phyloP scores from a whole-genome alignment of 2,329 filamentous ascomycete species.

The Trichoderma citrinoviride region DNA sequence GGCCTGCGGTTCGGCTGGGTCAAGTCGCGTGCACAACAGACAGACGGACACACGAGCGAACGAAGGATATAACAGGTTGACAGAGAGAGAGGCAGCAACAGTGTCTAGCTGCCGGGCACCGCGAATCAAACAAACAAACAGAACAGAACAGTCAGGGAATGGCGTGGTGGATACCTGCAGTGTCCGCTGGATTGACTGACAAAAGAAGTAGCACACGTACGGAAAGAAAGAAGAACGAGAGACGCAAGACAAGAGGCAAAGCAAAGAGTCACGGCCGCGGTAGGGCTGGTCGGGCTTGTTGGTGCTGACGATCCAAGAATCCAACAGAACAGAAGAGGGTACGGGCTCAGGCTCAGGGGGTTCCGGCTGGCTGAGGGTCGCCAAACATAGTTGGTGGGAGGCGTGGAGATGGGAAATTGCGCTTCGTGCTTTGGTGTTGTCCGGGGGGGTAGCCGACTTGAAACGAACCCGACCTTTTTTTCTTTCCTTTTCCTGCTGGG shows the following conservation, averaged over 20 bases:
- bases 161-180: conserved; percentile 8
- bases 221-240: not conserved
- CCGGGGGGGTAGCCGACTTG: conserved; percentile 19
- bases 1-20: conserved; percentile 6
- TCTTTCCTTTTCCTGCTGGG: not conserved
- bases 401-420: conserved; percentile 31
- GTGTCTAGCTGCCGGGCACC: conserved; percentile 1
- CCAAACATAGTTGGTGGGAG: conserved; percentile 22
- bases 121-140: not conserved
- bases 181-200: not conserved
- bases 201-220: not conserved
- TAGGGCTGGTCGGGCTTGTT: conserved; percentile 19
- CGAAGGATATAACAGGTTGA: conserved; percentile 7
- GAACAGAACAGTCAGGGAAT: conserved; percentile 16
- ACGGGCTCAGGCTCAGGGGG: not conserved
- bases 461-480: conserved; percentile 9
- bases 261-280: not conserved
- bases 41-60: too few species aligned
- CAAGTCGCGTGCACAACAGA: conserved; percentile 16
- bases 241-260: not conserved
- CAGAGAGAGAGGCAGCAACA: not conserved
- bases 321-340: not conserved
- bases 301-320: conserved; percentile 21
- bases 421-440: conserved; percentile 24
- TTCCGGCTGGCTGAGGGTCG: conserved; percentile 8